Conservation (phyloP, 768 basidiomycete species). For the Boletus insuetus region DNA sequence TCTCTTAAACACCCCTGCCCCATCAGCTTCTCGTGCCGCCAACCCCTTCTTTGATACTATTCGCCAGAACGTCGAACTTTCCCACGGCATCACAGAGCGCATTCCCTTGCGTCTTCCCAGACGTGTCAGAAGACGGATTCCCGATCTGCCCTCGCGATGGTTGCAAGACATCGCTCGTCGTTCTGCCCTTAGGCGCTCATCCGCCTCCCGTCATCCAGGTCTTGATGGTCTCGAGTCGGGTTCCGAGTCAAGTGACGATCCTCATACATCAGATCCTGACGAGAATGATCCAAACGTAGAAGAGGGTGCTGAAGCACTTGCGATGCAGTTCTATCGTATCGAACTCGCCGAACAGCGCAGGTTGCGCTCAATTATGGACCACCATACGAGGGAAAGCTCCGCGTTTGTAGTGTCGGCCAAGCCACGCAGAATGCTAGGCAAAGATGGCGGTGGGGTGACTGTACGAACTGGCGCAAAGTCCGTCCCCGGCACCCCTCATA, state of each 20-base stretch:
- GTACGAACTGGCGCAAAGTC: slow-evolving; percentile 15
- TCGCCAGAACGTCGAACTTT: slow-evolving; percentile 82
- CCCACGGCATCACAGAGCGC: slow-evolving; percentile 70
- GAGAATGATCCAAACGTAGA: slow-evolving; percentile 45
- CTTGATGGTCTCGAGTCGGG: slow-evolving; percentile 24
- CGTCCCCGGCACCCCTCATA: slow-evolving; percentile 18
- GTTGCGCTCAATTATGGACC: slow-evolving; percentile 87
- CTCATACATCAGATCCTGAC: slow-evolving; percentile 31
- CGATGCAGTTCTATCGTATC: slow-evolving; percentile 91
- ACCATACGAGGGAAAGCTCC: slow-evolving; percentile 67
- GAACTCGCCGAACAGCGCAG: slow-evolving; percentile 89
- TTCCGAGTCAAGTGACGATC: slow-evolving; percentile 37
- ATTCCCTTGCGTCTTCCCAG: slow-evolving; percentile 66
- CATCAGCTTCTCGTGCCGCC: slow-evolving; percentile 28
- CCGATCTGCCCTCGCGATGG: slow-evolving; percentile 80
- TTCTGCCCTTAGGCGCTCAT: slow-evolving; percentile 33
- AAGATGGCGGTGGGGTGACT: neutral
- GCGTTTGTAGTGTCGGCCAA: neutral
- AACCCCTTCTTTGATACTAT: slow-evolving; percentile 98
- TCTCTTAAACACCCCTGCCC: slow-evolving; percentile 19
- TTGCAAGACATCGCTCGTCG: slow-evolving; percentile 66
- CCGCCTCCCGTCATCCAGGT: slow-evolving; percentile 11
- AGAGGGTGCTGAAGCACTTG: slow-evolving; percentile 75
- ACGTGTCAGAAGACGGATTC: slow-evolving; percentile 51
- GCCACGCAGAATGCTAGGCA: slow-evolving; percentile 6